A percentile compares a stretch with the other conserved stretches of the same genome.
These are phyloP conservation scores for Diplodia intermedia DNA, from an alignment of 2,329 filamentous ascomycete genomes.

Conservation along the genomic window DNA sequence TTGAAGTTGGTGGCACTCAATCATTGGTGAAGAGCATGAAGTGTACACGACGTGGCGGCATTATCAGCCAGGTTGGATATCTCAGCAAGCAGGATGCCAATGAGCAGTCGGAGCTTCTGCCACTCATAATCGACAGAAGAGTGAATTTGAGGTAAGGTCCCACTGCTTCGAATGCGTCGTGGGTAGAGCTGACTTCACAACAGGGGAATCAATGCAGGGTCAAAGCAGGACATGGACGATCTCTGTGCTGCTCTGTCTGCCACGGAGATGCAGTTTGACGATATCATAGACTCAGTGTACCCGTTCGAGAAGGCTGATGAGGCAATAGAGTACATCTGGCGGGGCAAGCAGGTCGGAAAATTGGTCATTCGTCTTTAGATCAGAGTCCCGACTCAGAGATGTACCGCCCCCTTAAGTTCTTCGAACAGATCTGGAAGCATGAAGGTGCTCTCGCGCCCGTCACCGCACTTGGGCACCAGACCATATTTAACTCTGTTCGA, in stretches of 20 bases:
- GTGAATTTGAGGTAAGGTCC: neutral
- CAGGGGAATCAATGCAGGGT: constrained; percentile 20
- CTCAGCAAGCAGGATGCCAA: constrained; percentile 10
- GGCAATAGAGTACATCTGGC: neutral
- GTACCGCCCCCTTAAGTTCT: constrained; percentile 34
- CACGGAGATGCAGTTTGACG: neutral
- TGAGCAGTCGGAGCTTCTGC: neutral
- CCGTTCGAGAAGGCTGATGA: neutral
- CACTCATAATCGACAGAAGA: constrained; percentile 3
- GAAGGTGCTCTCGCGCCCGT: constrained; percentile 31
- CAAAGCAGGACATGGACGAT: constrained; percentile 11
- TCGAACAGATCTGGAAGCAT: constrained; percentile 44
- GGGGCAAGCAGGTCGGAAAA: neutral
- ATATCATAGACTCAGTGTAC: neutral
- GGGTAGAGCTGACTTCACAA: neutral
- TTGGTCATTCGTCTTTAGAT: neutral
- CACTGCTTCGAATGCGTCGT: neutral
- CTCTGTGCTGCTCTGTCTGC: neutral
- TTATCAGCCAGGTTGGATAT: constrained; percentile 12
- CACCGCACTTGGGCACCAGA: constrained; percentile 31
- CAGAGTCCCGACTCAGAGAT: neutral
- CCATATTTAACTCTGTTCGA: constrained; percentile 35
- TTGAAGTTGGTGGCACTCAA: constrained; percentile 49
- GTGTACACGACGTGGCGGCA: constrained; percentile 5
- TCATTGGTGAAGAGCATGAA: constrained; percentile 13